Evolutionary conservation across 495 filamentous ascomycete species (phyloP).

Genomic region (Podospora bellae-mahoneyi): DNA sequence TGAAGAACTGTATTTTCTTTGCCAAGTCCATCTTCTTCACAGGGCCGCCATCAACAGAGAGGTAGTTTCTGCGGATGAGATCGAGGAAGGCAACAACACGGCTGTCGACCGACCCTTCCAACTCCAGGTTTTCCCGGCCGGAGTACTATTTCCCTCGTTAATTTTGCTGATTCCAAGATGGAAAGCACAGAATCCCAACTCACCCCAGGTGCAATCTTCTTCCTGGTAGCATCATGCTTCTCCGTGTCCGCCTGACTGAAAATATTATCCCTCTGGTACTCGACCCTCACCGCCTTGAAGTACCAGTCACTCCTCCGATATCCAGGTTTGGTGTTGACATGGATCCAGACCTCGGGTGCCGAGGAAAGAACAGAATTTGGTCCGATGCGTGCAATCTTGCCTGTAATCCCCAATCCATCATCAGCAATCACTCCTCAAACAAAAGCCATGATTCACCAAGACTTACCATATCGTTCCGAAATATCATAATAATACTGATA

Average conservation of each 20-base stretch:
- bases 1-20: constrained; percentile 37
- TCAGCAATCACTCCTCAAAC: not conserved
- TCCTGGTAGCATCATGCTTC: constrained; percentile 34
- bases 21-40: constrained; percentile 44
- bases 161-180: too few species aligned
- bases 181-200: constrained; percentile 11
- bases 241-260: constrained; percentile 34
- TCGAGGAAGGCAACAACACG: constrained; percentile 38
- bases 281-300: constrained; percentile 25
- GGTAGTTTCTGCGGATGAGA: constrained; percentile 44
- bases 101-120: constrained; percentile 42
- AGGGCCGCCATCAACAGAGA: constrained; percentile 35
- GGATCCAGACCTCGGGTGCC: constrained; percentile 30
- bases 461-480: constrained; percentile 25
- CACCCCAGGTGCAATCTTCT: constrained; percentile 39
- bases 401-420: constrained; percentile 8
- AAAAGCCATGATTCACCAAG: not conserved
- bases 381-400: constrained; percentile 35
- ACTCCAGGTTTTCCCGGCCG: constrained; percentile 30
- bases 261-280: constrained; percentile 35
- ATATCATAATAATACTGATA: constrained; percentile 23
- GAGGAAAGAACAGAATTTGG: constrained; percentile 34
- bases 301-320: constrained; percentile 35
- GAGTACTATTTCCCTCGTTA: constrained; percentile 21
- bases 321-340: constrained; percentile 28